These are phyloP conservation scores for Aspergillus fischeri DNA, from an alignment of 2,329 filamentous ascomycete species.

Conservation along the genomic window DNA sequence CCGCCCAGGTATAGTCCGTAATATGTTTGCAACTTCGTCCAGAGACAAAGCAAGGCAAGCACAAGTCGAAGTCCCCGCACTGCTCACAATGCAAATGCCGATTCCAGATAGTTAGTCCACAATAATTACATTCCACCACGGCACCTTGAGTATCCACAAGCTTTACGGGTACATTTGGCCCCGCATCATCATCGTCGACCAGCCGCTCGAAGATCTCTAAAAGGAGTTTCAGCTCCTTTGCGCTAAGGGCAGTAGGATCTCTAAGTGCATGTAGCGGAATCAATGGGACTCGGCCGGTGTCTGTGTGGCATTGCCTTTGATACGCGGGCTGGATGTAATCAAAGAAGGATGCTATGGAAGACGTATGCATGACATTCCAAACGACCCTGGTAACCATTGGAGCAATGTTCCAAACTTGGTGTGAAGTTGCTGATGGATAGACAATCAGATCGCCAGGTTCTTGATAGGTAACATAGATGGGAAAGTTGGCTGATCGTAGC, in stretches of 20 bases:
- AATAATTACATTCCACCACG: constrained; percentile 35
- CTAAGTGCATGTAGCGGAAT: constrained; percentile 23
- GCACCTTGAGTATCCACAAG: constrained; percentile 27
- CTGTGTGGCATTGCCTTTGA: constrained; percentile 32
- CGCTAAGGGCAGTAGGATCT: constrained; percentile 7
- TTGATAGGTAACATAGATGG: constrained; percentile 33
- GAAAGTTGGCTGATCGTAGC: constrained; percentile 30
- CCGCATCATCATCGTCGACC: constrained; percentile 30
- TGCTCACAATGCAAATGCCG: constrained; percentile 34
- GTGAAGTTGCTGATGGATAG: constrained; percentile 34
- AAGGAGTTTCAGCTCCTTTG: constrained; percentile 24
- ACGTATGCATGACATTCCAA: constrained; percentile 35
- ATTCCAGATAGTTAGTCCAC: constrained; percentile 37
- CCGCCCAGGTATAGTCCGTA: constrained; percentile 30
- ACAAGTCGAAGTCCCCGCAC: constrained; percentile 35
- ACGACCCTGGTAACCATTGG: constrained; percentile 33
- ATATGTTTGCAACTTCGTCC: constrained; percentile 34
- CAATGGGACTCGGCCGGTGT: constrained; percentile 24
- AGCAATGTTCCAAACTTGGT: constrained; percentile 36
- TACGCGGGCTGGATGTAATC: constrained; percentile 33
- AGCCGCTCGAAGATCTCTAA: constrained; percentile 27
- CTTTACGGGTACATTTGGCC: constrained; percentile 20
- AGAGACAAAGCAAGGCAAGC: constrained; percentile 32
- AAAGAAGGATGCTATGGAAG: constrained; percentile 31
- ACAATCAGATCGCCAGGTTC: constrained; percentile 32